A percentile compares a stretch with the other conserved stretches of the same genome.
phyloP scores from a whole-genome alignment of 768 basidiomycete species.

The Lentinula sp. region DNA sequence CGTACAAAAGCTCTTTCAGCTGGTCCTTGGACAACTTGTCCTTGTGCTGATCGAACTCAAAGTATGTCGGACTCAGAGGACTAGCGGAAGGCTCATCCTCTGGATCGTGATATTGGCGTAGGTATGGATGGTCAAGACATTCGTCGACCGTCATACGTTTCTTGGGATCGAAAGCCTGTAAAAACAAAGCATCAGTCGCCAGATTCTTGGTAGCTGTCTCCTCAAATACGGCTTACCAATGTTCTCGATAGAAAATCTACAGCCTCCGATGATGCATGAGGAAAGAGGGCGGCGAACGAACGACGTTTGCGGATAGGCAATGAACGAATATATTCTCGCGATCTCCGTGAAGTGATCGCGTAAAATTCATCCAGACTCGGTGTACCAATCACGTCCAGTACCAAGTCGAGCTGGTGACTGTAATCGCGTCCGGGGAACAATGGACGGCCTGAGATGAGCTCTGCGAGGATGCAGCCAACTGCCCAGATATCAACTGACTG shows the following conservation, averaged over 20 bases:
- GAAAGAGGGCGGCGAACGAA: conserved; percentile 68
- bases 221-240: conserved; percentile 33
- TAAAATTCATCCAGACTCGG: conserved; percentile 89
- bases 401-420: conserved; percentile 82
- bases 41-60: conserved; percentile 83
- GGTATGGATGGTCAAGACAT: conserved; percentile 78
- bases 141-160: conserved; percentile 80
- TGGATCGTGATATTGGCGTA: conserved; percentile 79
- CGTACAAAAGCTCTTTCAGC: conserved; percentile 77
- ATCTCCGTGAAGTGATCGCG: conserved; percentile 78
- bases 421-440: conserved; percentile 87
- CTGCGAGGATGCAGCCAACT: conserved; percentile 72
- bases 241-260: conserved; percentile 71
- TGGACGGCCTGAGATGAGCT: conserved; percentile 74
- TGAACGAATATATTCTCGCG: conserved; percentile 82
- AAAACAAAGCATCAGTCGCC: background rate
- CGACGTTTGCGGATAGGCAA: conserved; percentile 77
- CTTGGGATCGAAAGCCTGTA: conserved; percentile 80
- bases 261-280: conserved; percentile 66
- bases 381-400: conserved; percentile 87
- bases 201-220: background rate
- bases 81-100: conserved; percentile 82
- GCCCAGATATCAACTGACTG: conserved; percentile 74
- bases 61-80: conserved; percentile 78
- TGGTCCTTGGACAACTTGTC: conserved; percentile 73